These are phyloP conservation scores for Phaffomyces antillensis DNA, from an alignment of 805 yeast species.

Conservation along the genomic window DNA sequence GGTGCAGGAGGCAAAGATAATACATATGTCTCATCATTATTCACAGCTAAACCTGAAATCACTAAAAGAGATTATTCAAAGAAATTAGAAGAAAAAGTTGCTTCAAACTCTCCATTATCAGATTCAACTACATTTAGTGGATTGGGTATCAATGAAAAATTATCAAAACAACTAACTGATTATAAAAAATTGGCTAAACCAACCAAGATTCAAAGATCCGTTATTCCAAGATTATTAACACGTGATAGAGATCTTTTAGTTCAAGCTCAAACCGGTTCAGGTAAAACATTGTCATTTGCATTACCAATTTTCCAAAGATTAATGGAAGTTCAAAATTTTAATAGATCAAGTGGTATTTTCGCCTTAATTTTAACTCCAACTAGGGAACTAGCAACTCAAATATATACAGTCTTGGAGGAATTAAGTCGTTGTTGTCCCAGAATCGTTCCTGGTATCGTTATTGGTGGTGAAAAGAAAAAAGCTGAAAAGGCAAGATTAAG, in stretches of 20 bases:
- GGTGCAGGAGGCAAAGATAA: conserved; percentile 48
- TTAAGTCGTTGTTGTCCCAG: conserved; percentile 72
- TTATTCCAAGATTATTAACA: conserved; percentile 53
- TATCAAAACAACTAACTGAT: conserved; percentile 48
- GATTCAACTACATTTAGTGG: conserved; percentile 66
- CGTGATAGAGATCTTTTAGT: conserved; percentile 63
- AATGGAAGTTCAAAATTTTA: conserved; percentile 43
- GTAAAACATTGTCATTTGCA: conserved; percentile 85
- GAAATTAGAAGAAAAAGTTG: conserved; percentile 29
- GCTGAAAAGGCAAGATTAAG: conserved; percentile 93
- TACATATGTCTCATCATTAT: conserved; percentile 79
- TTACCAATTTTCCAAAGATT: conserved; percentile 76
- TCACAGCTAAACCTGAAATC: conserved; percentile 59
- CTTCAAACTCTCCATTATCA: conserved; percentile 80
- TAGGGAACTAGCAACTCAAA: conserved; percentile 89
- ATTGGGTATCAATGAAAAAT: conserved; percentile 52
- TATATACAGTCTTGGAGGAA: conserved; percentile 70
- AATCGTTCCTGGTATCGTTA: conserved; percentile 91
- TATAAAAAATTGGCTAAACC: conserved; percentile 57
- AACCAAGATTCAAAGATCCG: conserved; percentile 80
- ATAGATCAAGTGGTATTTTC: conserved; percentile 74
- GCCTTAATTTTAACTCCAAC: conserved; percentile 91
- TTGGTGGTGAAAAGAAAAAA: conserved; percentile 98
- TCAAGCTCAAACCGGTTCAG: conserved; percentile 98
- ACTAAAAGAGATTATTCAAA: conserved; percentile 33